phyloP scores from a whole-genome alignment of 805 yeast genomes.

The Hanseniaspora thailandica region DNA sequence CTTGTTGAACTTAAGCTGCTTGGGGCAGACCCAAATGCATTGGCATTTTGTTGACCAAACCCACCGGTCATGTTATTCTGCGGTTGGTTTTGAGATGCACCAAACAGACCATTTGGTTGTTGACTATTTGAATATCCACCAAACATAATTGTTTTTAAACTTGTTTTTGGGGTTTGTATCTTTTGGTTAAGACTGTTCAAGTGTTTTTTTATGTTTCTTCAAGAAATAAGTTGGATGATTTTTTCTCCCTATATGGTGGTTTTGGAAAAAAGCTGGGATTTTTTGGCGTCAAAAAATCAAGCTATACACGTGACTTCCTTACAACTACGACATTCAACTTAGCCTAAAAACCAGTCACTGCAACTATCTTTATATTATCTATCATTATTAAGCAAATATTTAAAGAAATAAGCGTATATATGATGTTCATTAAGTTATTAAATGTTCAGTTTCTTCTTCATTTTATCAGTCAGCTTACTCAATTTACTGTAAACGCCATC shows the following conservation, averaged over 20 bases:
- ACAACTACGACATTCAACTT: too few species aligned
- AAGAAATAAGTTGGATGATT: not conserved
- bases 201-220: not conserved
- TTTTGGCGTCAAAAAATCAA: too few species aligned
- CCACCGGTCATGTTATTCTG: not conserved
- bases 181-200: too few species aligned
- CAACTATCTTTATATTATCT: too few species aligned
- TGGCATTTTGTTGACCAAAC: slow-evolving; percentile 5
- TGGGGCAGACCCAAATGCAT: not conserved
- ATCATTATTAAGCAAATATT: not conserved
- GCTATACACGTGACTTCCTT: too few species aligned
- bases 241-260: too few species aligned
- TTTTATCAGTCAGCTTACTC: not conserved
- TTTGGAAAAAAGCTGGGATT: too few species aligned
- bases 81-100: not conserved
- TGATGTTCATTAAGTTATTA: not conserved
- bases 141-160: not conserved
- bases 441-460: not conserved
- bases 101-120: not conserved
- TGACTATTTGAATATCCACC: not conserved
- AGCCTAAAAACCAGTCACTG: too few species aligned
- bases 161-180: too few species aligned
- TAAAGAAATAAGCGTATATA: not conserved
- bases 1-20: not conserved
- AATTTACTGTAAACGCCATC: not conserved